Percentiles rank a stretch among this genome's conserved stretches.
These are phyloP conservation scores for Micractinium sp. DNA, from an alignment of 139 green algal genomes.

Conservation along the genomic window DNA sequence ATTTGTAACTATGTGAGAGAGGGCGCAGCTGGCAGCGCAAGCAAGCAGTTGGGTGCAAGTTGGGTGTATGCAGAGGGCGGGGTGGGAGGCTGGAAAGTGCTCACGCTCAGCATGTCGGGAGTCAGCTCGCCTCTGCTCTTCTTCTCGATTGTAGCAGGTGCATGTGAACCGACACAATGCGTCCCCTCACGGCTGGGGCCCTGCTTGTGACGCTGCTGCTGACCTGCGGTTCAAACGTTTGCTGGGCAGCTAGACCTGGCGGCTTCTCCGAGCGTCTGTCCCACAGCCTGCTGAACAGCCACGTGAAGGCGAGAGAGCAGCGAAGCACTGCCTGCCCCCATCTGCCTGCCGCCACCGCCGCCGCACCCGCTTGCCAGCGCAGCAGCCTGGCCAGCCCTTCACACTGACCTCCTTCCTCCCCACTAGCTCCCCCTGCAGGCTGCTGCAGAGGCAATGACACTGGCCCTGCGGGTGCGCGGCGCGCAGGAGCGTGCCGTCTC, in stretches of 20 bases:
- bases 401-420: not conserved
- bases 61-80: too few relatives aligned
- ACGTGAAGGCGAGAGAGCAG: not conserved
- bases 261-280: not conserved
- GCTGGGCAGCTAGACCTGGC: not conserved
- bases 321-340: not conserved
- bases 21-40: too few relatives aligned
- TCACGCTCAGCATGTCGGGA: not conserved
- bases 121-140: too few relatives aligned
- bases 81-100: not conserved
- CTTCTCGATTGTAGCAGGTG: too few relatives aligned
- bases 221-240: not conserved
- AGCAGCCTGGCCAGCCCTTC: not conserved
- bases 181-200: not conserved
- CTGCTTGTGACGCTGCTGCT: not conserved
- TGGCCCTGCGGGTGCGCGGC: not conserved
- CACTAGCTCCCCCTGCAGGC: not conserved
- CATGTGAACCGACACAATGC: not conserved
- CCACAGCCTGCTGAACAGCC: not conserved
- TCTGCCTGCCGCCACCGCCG: not conserved
- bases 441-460: not conserved
- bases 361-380: not conserved
- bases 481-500: not conserved
- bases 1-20: too few relatives aligned
- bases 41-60: too few relatives aligned